These are phyloP conservation scores for Neonectria punicea DNA, from an alignment of 2,329 filamentous ascomycete species.

Conservation along the genomic window DNA sequence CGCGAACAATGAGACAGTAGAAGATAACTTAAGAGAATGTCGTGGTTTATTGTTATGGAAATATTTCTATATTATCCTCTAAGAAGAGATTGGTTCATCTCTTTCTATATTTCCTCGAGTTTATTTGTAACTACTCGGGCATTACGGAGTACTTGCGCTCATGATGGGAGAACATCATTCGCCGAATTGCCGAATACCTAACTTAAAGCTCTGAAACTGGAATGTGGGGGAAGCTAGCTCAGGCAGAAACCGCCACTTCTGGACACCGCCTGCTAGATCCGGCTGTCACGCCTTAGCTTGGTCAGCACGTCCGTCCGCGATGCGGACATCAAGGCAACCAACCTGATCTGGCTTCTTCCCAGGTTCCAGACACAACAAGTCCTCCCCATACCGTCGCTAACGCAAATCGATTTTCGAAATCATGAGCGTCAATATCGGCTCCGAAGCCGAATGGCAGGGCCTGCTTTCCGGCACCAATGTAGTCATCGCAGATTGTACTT, in stretches of 20 bases:
- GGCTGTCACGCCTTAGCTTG: constrained; percentile 28
- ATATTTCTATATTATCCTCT: not conserved
- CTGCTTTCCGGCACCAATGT: constrained; percentile 79
- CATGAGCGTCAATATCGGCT: constrained; percentile 69
- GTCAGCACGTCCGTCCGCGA: constrained; percentile 29
- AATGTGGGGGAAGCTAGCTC: constrained; percentile 24
- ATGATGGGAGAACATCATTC: not conserved
- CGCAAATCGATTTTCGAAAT: constrained; percentile 32
- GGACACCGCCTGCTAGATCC: constrained; percentile 38
- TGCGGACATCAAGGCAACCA: constrained; percentile 19
- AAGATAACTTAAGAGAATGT: not conserved
- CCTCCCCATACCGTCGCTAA: not conserved
- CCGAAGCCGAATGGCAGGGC: constrained; percentile 75
- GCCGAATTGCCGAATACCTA: not conserved
- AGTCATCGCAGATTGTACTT: constrained; percentile 89
- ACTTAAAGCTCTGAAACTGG: constrained; percentile 25
- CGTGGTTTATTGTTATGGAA: not conserved
- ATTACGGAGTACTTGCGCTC: not conserved
- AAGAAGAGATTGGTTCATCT: too few species aligned
- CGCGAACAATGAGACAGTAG: not conserved
- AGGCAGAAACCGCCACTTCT: constrained; percentile 42
- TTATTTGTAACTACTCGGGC: not conserved
- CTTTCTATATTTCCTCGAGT: not conserved
- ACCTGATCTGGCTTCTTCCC: constrained; percentile 34
- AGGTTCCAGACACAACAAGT: constrained; percentile 2